phyloP scores from a whole-genome alignment of 192 early-diverging fungal species.

The Haplosporangium gracile region DNA sequence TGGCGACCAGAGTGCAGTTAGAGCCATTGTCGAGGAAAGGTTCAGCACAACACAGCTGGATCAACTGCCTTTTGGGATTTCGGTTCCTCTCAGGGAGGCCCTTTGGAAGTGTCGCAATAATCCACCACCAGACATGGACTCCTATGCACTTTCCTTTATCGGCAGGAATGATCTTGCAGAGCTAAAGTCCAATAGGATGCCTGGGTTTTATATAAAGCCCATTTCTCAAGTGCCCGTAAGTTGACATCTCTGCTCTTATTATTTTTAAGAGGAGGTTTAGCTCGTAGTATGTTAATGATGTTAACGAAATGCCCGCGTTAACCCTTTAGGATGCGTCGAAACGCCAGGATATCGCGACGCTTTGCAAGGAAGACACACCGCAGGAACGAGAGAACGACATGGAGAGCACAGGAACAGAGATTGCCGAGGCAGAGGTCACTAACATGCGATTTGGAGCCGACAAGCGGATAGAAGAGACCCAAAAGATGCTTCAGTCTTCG shows the following conservation, averaged over 20 bases:
- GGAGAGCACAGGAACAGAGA: constrained; percentile 44
- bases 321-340: constrained; percentile 13
- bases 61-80: constrained; percentile 66
- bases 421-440: constrained; percentile 64
- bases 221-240: background rate
- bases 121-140: constrained; percentile 58
- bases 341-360: constrained; percentile 23
- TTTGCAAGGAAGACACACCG: constrained; percentile 29
- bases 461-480: constrained; percentile 65
- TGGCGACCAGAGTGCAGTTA: constrained; percentile 55
- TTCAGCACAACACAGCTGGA: constrained; percentile 60
- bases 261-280: background rate
- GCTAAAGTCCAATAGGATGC: constrained; percentile 16
- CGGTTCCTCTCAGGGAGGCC: constrained; percentile 65
- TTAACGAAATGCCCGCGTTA: constrained; percentile 11
- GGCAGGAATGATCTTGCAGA: constrained; percentile 59
- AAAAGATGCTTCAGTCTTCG: constrained; percentile 62
- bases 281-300: background rate
- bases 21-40: constrained; percentile 45
- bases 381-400: constrained; percentile 45
- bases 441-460: constrained; percentile 69
- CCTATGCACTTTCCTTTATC: constrained; percentile 63
- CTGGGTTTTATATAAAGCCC: constrained; percentile 26
- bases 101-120: constrained; percentile 62
- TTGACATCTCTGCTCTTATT: background rate